Base-by-base conservation (phyloP, 768 basidiomycete species). In the Botryobasidium botryosum region DNA sequence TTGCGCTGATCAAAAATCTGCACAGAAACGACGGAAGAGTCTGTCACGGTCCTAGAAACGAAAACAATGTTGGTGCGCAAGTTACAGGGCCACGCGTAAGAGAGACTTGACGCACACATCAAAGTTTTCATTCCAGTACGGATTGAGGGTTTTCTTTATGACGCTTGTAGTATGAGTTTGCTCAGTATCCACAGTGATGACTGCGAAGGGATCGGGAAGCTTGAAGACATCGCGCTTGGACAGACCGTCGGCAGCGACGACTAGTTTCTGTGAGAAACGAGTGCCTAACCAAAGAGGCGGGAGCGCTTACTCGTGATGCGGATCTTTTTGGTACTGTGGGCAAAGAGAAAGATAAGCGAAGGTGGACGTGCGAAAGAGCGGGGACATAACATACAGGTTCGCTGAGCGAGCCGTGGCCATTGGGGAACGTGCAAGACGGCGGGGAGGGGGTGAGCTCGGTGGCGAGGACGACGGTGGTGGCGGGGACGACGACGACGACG, bases 1-100 rank as follows among this genome's bases (percentile, higher is more conserved):
- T 99, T 99, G 61, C 88, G 79, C 63, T 97, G 92, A 64, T 99
- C 94, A 54, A 97, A 97, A 55, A 97, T 94, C 64, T 99, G 94
- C 1, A 97, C 91, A 4, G 88, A 87, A 47, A 99, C 75, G 39
- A 97, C 85, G 15, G 91, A 96, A n/a, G 85, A 87, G 53, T 99
- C 94, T 61, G 90, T 92, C 58, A 94, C 92, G 42, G 74, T 84
- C 53, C 91, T 96, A 54, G 21, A 45, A 47, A 8, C n/a, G n/a
- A n/a, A n/a, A n/a, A n/a, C n/a, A n/a, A n/a, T n/a, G n/a, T n/a
- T n/a, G 10, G n/a, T n/a, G 32, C 10, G 10, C 32, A 33, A 8
- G 31, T 33, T n/a, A 33, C 10, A 33, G 10, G n/a, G 31, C 10
- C 8, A 33, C 31, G 31, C n/a, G 31, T 33, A 33, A 10, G n/a